A percentile compares a stretch with the other conserved stretches of the same genome.
These are phyloP conservation scores for Phytopythium vexans DNA, from an alignment of 352 stramenopile genomes.

Conservation along the genomic window DNA sequence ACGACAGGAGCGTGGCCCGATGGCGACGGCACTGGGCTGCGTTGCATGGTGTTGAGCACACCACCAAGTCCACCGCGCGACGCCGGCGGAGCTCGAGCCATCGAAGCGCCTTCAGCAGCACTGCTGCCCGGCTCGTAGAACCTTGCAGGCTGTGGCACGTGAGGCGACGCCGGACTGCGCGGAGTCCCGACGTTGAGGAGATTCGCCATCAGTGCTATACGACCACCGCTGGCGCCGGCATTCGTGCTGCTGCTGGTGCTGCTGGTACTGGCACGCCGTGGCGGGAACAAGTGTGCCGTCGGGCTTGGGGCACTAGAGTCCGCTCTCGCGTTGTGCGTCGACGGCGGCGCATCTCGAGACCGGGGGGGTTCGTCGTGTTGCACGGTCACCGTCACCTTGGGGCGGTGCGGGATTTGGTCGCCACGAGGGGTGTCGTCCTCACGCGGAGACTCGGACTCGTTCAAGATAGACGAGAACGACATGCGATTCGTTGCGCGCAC, in stretches of 20 bases:
- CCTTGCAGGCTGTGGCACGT: slow-evolving; percentile 39
- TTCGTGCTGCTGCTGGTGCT: slow-evolving; percentile 16
- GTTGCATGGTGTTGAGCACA: slow-evolving; percentile 25
- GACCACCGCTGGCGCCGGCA: slow-evolving; percentile 4
- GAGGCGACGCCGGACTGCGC: slow-evolving; percentile 31
- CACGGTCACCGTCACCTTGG: slow-evolving; percentile 25
- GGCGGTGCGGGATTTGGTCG: slow-evolving; percentile 8
- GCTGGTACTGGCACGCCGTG: slow-evolving; percentile 10
- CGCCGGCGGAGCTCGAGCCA: slow-evolving; percentile 4
- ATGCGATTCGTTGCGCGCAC: slow-evolving; percentile 50
- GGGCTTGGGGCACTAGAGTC: slow-evolving; percentile 30
- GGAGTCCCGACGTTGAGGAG: slow-evolving; percentile 71
- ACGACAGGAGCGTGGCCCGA: not conserved
- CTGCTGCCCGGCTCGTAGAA: slow-evolving; percentile 32
- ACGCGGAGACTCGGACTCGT: slow-evolving; percentile 77
- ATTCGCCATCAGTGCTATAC: slow-evolving; percentile 77
- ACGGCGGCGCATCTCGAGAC: not conserved
- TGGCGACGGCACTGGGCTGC: not conserved
- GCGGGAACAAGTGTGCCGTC: slow-evolving; percentile 53
- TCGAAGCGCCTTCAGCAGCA: slow-evolving; percentile 9
- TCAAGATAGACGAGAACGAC: slow-evolving; percentile 88
- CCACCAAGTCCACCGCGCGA: slow-evolving; percentile 13
- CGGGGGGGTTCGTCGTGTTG: slow-evolving; percentile 33
- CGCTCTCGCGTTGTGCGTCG: slow-evolving; percentile 10
- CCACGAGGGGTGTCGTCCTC: slow-evolving; percentile 36